Percentiles rank a stretch among this genome's conserved stretches.
Conservation (phyloP, 2,329 filamentous ascomycete species). For the Thelonectria rubi region DNA sequence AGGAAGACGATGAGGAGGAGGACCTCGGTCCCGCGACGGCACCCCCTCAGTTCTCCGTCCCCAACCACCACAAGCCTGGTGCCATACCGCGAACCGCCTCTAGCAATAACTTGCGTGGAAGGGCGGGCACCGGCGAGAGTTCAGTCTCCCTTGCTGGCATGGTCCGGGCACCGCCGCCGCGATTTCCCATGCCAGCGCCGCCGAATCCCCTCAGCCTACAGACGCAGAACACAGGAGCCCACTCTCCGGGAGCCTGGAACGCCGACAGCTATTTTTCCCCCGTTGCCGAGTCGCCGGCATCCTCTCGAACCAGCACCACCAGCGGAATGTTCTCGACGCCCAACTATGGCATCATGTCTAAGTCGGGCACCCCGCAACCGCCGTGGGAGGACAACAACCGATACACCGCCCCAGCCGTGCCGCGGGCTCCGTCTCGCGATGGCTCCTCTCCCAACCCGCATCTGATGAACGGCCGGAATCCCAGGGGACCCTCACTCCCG, state of each 20-base stretch:
- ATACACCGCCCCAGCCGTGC: constrained; percentile 89
- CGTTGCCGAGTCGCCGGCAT: constrained; percentile 79
- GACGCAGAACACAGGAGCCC: constrained; percentile 57
- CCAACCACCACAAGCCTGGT: constrained; percentile 35
- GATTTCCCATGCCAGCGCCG: constrained; percentile 73
- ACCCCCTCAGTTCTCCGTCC: constrained; percentile 49
- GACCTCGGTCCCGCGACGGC: constrained; percentile 54
- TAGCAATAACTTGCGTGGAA: constrained; percentile 76
- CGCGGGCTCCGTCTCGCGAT: constrained; percentile 81
- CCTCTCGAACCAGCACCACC: constrained; percentile 77
- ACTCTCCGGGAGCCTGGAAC: constrained; percentile 69
- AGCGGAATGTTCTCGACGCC: constrained; percentile 73
- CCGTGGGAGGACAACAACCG: constrained; percentile 80
- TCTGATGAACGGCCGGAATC: constrained; percentile 68
- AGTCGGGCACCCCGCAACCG: constrained; percentile 71
- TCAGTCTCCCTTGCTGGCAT: constrained; percentile 65
- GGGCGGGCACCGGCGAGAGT: constrained; percentile 80
- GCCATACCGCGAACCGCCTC: constrained; percentile 61
- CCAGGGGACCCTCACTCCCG: constrained; percentile 81
- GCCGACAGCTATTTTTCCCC: constrained; percentile 97
- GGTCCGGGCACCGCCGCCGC: constrained; percentile 69
- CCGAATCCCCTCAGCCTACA: constrained; percentile 74
- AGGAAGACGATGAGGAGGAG: constrained; percentile 69
- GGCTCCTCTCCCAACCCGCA: constrained; percentile 74
- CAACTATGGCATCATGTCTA: constrained; percentile 72